Evolutionary conservation across 768 basidiomycete species (phyloP).

Genomic region (Boletellus emodensis): DNA sequence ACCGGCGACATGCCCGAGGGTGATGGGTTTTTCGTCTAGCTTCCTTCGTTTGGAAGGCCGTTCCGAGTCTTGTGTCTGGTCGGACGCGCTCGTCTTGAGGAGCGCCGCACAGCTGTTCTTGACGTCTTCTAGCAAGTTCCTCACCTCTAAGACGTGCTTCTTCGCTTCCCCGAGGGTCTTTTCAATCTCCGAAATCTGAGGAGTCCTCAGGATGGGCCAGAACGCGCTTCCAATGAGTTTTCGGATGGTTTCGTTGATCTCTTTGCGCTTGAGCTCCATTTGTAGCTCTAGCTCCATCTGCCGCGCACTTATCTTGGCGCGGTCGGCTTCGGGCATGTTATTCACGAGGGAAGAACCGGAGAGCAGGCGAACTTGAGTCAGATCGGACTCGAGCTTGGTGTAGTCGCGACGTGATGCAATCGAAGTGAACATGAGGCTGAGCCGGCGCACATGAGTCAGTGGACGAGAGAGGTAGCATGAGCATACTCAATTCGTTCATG

Average conservation of each 20-base stretch:
- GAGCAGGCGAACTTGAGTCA: conserved; percentile 25
- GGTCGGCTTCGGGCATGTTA: conserved; percentile 25
- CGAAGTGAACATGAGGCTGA: conserved; percentile 35
- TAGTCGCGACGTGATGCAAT: conserved; percentile 33
- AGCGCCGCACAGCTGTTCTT: conserved; percentile 21
- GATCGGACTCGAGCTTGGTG: conserved; percentile 30
- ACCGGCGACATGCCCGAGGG: neutral
- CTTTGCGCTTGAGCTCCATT: conserved; percentile 30
- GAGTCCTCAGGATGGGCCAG: conserved; percentile 36
- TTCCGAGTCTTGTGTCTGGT: conserved; percentile 15
- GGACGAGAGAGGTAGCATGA: neutral
- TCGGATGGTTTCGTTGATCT: conserved; percentile 28
- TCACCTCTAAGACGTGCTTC: conserved; percentile 32
- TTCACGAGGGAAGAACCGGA: conserved; percentile 22
- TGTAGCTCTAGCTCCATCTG: conserved; percentile 21
- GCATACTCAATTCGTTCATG: conserved; percentile 40
- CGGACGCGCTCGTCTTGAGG: conserved; percentile 14
- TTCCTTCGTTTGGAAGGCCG: conserved; percentile 28
- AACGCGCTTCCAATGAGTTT: conserved; percentile 34
- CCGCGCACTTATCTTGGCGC: conserved; percentile 20
- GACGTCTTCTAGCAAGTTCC: conserved; percentile 19
- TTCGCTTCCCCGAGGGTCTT: conserved; percentile 21
- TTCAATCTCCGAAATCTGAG: conserved; percentile 25
- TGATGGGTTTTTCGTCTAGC: conserved; percentile 10
- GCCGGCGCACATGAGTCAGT: neutral